Evolutionary conservation across 1,139 yeast genomes (phyloP).

Genomic region (Pichia sp.): DNA sequence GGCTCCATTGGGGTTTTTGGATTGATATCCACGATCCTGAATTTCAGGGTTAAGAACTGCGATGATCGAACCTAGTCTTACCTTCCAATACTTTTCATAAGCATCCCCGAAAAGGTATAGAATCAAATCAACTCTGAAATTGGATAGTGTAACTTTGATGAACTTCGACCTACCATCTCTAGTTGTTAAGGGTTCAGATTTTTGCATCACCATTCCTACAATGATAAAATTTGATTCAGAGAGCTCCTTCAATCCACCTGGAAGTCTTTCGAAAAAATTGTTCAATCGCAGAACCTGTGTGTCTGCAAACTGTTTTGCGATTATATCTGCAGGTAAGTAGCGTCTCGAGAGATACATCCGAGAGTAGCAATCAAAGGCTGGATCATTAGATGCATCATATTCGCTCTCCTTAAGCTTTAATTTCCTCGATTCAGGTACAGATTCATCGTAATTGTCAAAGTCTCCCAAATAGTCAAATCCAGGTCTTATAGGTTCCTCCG

Average conservation of each 20-base stretch:
- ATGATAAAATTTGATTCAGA: constrained; percentile 68
- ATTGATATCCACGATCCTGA: constrained; percentile 17
- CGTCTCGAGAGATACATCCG: constrained; percentile 36
- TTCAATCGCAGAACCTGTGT: constrained; percentile 49
- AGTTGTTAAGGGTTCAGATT: constrained; percentile 46
- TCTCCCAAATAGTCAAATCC: constrained; percentile 4
- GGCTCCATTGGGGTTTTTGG: background rate
- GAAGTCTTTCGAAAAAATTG: constrained; percentile 52
- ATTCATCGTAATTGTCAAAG: constrained; percentile 6
- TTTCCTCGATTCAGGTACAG: constrained; percentile 5
- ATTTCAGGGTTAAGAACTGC: constrained; percentile 68
- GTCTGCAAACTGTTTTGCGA: constrained; percentile 33
- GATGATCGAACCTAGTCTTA: constrained; percentile 66
- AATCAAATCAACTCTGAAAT: constrained; percentile 57
- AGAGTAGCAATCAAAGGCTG: constrained; percentile 19
- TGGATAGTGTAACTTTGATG: constrained; percentile 59
- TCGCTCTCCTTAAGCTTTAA: background rate
- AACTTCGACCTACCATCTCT: constrained; percentile 42
- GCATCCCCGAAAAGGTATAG: constrained; percentile 52
- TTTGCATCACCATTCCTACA: constrained; percentile 57
- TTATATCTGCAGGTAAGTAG: constrained; percentile 33
- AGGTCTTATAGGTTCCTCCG: constrained; percentile 2
- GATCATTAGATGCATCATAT: constrained; percentile 9
- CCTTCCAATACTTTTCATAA: constrained; percentile 62
- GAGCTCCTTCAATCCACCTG: constrained; percentile 69